Percentiles rank a stretch among this genome's conserved stretches.
These are phyloP conservation scores for Myxozyma geophila DNA, from an alignment of 805 yeast species.

Conservation along the genomic window DNA sequence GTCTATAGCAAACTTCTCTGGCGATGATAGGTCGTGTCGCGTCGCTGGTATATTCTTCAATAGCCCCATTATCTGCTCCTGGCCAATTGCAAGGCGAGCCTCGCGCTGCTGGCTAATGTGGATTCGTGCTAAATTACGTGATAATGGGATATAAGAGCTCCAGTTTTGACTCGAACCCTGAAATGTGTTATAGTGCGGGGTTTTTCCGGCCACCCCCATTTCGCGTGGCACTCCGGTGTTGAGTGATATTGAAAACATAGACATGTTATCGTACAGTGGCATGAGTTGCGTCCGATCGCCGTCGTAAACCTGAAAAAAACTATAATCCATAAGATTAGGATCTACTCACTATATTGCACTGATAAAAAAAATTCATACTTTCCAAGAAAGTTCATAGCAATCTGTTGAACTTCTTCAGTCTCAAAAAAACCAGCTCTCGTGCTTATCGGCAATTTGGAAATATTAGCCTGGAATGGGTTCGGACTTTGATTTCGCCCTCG, in stretches of 20 bases:
- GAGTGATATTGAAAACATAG: slow-evolving; percentile 81
- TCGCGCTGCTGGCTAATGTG: slow-evolving; percentile 55
- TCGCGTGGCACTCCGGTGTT: slow-evolving; percentile 67
- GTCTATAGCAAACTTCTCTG: slow-evolving; percentile 75
- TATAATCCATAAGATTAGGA: slow-evolving; percentile 37
- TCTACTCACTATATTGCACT: not conserved
- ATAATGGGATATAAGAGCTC: slow-evolving; percentile 61
- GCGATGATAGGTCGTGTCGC: slow-evolving; percentile 68
- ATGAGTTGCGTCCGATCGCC: slow-evolving; percentile 68
- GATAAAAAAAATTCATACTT: slow-evolving; percentile 16
- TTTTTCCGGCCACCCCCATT: slow-evolving; percentile 18
- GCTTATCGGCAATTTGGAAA: slow-evolving; percentile 44
- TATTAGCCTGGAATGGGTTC: slow-evolving; percentile 10
- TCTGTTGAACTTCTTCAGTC: slow-evolving; percentile 66
- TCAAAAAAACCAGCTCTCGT: slow-evolving; percentile 77
- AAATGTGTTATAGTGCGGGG: slow-evolving; percentile 11
- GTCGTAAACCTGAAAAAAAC: slow-evolving; percentile 84
- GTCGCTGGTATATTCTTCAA: slow-evolving; percentile 78
- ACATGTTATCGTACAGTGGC: slow-evolving; percentile 75
- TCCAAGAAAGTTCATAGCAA: slow-evolving; percentile 77
- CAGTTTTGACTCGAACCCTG: slow-evolving; percentile 35
- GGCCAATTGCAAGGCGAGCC: slow-evolving; percentile 69
- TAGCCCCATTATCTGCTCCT: slow-evolving; percentile 60
- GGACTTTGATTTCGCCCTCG: slow-evolving; percentile 21
- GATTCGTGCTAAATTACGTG: slow-evolving; percentile 76